These are phyloP conservation scores for Aspergillus aculeatinus DNA, from an alignment of 2,329 filamentous ascomycete species.

Conservation along the genomic window DNA sequence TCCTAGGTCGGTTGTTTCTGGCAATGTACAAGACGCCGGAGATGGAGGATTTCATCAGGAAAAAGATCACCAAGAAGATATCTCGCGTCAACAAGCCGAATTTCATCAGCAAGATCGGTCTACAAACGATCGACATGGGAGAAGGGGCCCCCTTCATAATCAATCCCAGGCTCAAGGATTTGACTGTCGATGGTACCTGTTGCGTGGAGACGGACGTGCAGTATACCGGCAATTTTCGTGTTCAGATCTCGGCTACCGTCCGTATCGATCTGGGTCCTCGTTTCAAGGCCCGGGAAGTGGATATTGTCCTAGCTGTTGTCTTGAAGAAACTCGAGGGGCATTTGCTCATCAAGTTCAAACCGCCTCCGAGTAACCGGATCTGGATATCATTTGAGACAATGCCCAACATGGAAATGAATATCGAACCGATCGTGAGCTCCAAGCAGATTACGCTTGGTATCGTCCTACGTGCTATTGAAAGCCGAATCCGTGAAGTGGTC, in stretches of 20 bases:
- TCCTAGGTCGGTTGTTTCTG: constrained; percentile 85
- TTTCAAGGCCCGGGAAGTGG: constrained; percentile 88
- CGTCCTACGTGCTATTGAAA: constrained; percentile 90
- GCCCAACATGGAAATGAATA: constrained; percentile 89
- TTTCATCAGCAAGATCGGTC: constrained; percentile 80
- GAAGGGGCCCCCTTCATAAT: constrained; percentile 84
- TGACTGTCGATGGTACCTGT: constrained; percentile 89
- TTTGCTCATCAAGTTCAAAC: constrained; percentile 81
- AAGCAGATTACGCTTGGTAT: constrained; percentile 93
- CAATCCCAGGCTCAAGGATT: constrained; percentile 80
- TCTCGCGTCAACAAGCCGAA: constrained; percentile 86
- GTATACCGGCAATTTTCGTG: constrained; percentile 83
- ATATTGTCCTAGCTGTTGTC: constrained; percentile 81
- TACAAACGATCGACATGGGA: constrained; percentile 81
- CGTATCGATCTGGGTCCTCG: constrained; percentile 85
- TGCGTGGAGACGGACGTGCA: constrained; percentile 81
- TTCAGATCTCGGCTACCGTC: constrained; percentile 89
- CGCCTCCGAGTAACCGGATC: constrained; percentile 90
- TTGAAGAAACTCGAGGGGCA: constrained; percentile 85
- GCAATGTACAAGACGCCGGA: constrained; percentile 82
- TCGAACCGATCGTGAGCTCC: constrained; percentile 92
- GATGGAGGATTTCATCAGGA: constrained; percentile 73
- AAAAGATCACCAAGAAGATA: constrained; percentile 95
- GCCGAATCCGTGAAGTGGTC: constrained; percentile 88
- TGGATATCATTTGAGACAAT: constrained; percentile 95